Conservation (phyloP, 805 yeast species). For the Nakazawaea wyomingensis region DNA sequence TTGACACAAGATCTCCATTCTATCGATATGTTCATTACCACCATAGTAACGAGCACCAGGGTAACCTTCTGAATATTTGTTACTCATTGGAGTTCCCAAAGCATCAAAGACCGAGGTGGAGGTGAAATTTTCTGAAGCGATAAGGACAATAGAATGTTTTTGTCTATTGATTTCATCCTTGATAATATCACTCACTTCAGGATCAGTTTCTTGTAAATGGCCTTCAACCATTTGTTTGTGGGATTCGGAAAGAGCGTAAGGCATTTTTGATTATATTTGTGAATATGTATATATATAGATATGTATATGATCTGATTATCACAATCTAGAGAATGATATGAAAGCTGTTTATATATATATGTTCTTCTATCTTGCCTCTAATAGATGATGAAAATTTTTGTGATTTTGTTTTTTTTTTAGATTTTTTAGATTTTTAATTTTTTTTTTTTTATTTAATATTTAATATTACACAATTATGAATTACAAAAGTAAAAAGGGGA, state of each 20-base stretch:
- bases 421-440: too few relatives aligned
- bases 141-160: conserved; percentile 86
- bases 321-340: too few relatives aligned
- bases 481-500: too few relatives aligned
- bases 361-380: too few relatives aligned
- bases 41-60: conserved; percentile 99
- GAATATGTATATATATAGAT: too few relatives aligned
- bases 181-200: conserved; percentile 70
- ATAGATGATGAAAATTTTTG: too few relatives aligned
- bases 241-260: conserved; percentile 62
- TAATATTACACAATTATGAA: too few relatives aligned
- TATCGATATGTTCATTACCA: conserved; percentile 95
- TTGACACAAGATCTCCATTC: conserved; percentile 89
- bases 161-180: conserved; percentile 86
- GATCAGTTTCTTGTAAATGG: conserved; percentile 62
- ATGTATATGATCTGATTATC: too few relatives aligned
- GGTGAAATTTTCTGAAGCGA: conserved; percentile 97
- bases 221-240: conserved; percentile 65
- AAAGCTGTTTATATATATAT: too few relatives aligned
- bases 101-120: conserved; percentile 94
- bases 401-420: too few relatives aligned
- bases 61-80: conserved; percentile 98
- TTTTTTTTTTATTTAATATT: too few relatives aligned
- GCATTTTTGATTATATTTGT: conserved; percentile 20
- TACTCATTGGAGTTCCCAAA: conserved; percentile 95